Evolutionary conservation across 148 eudicot genomes (phyloP), one percentile per base, ranked within the genome.

Genomic region (Rhododendron henanense): DNA sequence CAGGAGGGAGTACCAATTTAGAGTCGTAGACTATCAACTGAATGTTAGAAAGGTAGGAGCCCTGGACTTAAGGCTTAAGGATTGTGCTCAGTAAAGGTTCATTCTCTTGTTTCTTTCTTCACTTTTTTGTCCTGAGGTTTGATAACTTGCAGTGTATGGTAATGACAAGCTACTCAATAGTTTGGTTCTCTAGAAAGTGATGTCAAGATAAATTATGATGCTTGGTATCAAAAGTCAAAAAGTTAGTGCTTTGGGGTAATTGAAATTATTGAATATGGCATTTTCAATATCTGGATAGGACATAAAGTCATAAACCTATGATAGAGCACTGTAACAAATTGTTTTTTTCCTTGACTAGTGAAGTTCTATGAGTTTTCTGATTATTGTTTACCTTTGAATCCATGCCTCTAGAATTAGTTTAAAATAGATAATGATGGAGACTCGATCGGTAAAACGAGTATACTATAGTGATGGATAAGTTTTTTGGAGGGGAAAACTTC

Each of bases 1-100:
- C 35, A 47, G 33, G 55, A n/a, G 53, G 51, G 55, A 28, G 28
- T 28, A 47, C 18, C 57, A 78, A 23, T 78, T 7, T 47, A 47
- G 50, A 75, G 44, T 19, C 21, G 65, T 59, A 59, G 61, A 13
- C 10, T 28, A 79, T 23, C 3, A 4, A 28, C 16, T 25, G 9
- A 50, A 79, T 50, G 63, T 45, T 47, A 10, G 55, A n/a, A 47
- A 35, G 31, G 11, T 18, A 10, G 55, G 80, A 77, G 41, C 80
- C 80, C 23, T 77, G 53, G 55, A 47, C 55, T 41, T 28, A 78
- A 78, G 81, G 81, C 35, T 44, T 10, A 21, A 78, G 31, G 81
- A 78, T 45, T 23, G 55, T 78, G 81, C 81, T 50, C 9, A 2
- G 63, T 50, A 50, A 79, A 79, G 59, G 23, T 79, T 79, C 82